Percentiles rank a stretch among this genome's conserved stretches.
phyloP scores from a whole-genome alignment of 2,329 filamentous ascomycete species.

The Raffaelea albimanens region DNA sequence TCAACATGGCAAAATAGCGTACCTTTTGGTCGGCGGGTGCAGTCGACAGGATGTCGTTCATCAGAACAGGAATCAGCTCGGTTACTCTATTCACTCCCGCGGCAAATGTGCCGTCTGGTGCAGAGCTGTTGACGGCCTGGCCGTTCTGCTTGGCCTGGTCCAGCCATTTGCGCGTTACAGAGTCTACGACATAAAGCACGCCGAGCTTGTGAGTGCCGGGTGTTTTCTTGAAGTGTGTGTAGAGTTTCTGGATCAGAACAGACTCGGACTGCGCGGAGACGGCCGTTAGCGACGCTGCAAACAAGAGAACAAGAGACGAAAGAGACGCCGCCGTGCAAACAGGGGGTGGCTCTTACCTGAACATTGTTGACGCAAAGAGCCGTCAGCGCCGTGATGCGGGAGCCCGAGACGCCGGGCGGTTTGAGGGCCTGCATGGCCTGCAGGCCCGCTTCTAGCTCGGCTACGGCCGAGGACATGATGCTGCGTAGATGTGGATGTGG shows the following conservation, averaged over 20 bases:
- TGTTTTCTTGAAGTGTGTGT: conserved; percentile 93
- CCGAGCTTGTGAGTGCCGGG: conserved; percentile 94
- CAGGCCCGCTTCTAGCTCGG: conserved; percentile 81
- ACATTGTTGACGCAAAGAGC: conserved; percentile 80
- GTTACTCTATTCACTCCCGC: conserved; percentile 95
- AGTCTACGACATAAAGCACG: conserved; percentile 99
- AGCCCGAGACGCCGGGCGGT: conserved; percentile 86
- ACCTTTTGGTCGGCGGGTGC: conserved; percentile 95
- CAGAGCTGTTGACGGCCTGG: conserved; percentile 70
- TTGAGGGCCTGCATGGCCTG: conserved; percentile 88
- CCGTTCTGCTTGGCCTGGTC: conserved; percentile 83
- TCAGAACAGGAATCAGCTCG: conserved; percentile 83
- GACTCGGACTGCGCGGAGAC: conserved; percentile 66
- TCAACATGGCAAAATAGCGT: conserved; percentile 38
- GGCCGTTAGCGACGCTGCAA: background rate
- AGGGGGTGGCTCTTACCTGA: conserved; percentile 65
- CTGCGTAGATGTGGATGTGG: conserved; percentile 4
- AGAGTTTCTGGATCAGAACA: conserved; percentile 89
- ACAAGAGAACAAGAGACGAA: background rate
- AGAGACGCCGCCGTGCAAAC: background rate
- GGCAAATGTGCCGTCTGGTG: conserved; percentile 85
- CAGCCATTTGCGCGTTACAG: conserved; percentile 97
- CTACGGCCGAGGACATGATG: conserved; percentile 71
- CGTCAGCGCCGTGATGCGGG: conserved; percentile 82
- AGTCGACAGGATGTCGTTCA: conserved; percentile 87